Evolutionary conservation across 768 basidiomycete species (phyloP), one percentile per base, ranked within the genome.

Genomic region (Sarcomyxa edulis): DNA sequence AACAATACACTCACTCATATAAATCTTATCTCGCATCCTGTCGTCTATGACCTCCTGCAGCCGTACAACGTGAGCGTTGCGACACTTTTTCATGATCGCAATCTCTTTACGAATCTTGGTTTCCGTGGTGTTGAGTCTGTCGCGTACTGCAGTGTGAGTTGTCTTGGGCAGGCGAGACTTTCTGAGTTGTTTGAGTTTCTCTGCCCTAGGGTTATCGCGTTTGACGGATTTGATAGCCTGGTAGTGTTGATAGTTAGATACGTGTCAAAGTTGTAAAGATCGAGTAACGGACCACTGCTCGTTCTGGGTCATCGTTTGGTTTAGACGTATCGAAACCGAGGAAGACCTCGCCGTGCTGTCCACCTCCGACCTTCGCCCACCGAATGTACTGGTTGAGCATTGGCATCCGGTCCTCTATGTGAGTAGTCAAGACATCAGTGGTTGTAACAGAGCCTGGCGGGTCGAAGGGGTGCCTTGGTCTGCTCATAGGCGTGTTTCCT

Each of bases 61-160:
- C 46, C 84, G 72, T 8, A 97, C 92, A 42, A 96, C 81, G 56
- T 96, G 83, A 0, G 86, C 83, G 54, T 96, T 92, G 32, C 81
- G 68, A 52, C 89, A 84, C 56, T 96, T 94, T 69, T 97, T 98
- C 90, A 99, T 96, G 59, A 98, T 94, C 2, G 96, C 96, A 43
- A 98, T 93, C 64, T 98, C 95, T 59, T 82, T 84, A 48, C 80
- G 73, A 45, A 96, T 91, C 65, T 91, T 90, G 46, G 78, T 72
- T 54, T 91, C 90, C 21, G 79, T 78, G 16, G 77, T 83, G 41
- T 75, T 71, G 28, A 85, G 72, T 44, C 74, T 74, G 58, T 85
- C 83, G 4, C 72, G 73, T n/a, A 88, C 62, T 18, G 77, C 71
- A 0, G 71, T 62, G 43, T 78, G 75, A 11, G 72, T 60, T 10